Percentiles rank a stretch among this genome's conserved stretches.
Evolutionary conservation across 768 basidiomycete species (phyloP).

Genomic region (Tricholoma terreum): DNA sequence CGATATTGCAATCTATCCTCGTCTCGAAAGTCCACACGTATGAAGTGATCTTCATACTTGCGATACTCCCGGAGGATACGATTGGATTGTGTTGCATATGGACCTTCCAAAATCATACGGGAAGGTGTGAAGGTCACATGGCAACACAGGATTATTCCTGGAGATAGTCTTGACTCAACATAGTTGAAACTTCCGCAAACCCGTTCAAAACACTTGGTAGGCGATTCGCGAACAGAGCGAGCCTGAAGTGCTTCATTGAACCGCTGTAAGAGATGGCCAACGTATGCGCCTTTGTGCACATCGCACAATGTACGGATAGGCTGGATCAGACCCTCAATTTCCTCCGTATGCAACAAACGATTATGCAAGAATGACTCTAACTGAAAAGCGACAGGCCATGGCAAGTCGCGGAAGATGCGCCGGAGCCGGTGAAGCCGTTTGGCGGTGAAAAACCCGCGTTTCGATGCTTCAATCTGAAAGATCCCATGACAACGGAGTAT

Average conservation of each 20-base stretch:
- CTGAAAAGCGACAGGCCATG: slow-evolving; percentile 76
- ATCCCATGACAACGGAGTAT: slow-evolving; percentile 31
- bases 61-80: slow-evolving; percentile 70
- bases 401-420: slow-evolving; percentile 41
- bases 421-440: slow-evolving; percentile 46
- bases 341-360: slow-evolving; percentile 56
- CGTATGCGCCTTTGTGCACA: slow-evolving; percentile 25
- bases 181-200: slow-evolving; percentile 27
- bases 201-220: slow-evolving; percentile 43
- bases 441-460: slow-evolving; percentile 48
- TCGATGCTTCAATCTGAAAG: slow-evolving; percentile 46
- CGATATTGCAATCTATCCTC: slow-evolving; percentile 75
- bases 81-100: slow-evolving; percentile 74
- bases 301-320: slow-evolving; percentile 40
- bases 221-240: slow-evolving; percentile 36
- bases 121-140: slow-evolving; percentile 79
- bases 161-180: slow-evolving; percentile 20
- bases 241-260: slow-evolving; percentile 49
- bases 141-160: slow-evolving; percentile 58
- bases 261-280: slow-evolving; percentile 50
- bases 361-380: slow-evolving; percentile 68
- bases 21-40: slow-evolving; percentile 83
- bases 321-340: slow-evolving; percentile 46
- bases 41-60: slow-evolving; percentile 61
- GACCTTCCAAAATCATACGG: slow-evolving; percentile 71